phyloP scores from a whole-genome alignment of 1,284 basidiomycete species.

The Coniferiporia sulphurascens region DNA sequence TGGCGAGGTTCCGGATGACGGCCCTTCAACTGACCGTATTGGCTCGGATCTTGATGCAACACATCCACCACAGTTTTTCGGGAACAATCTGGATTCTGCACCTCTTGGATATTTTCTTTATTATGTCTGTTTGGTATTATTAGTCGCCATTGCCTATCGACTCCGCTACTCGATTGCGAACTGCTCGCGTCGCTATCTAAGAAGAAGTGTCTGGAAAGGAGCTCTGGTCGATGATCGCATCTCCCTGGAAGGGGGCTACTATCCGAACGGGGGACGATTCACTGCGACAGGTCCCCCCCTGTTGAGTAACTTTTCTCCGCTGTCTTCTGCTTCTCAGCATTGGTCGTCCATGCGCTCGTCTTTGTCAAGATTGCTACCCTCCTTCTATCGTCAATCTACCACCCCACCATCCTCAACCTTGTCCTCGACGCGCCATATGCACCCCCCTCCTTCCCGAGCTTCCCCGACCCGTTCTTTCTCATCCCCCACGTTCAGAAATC shows the following conservation, averaged over 20 bases:
- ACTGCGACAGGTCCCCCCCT: constrained; percentile 1
- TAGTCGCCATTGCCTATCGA: constrained; percentile 45
- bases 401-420: constrained; percentile 6
- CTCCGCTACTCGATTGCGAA: constrained; percentile 50
- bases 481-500: constrained; percentile 11
- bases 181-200: constrained; percentile 43
- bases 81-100: constrained; percentile 64
- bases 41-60: constrained; percentile 28
- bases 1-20: constrained; percentile 25
- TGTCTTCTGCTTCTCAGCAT: constrained; percentile 35
- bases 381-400: constrained; percentile 10
- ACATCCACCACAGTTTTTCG: constrained; percentile 50
- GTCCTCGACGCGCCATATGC: constrained; percentile 13
- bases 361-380: constrained; percentile 10
- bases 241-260: constrained; percentile 57
- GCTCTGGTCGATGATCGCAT: constrained; percentile 38
- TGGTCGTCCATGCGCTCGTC: constrained; percentile 16
- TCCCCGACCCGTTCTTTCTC: constrained; percentile 20
- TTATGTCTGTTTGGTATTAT: constrained; percentile 35
- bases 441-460: constrained; percentile 12
- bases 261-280: constrained; percentile 10
- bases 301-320: constrained; percentile 8
- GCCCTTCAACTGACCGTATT: constrained; percentile 1
- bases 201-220: constrained; percentile 33
- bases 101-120: constrained; percentile 56